These are phyloP conservation scores for Massarina eburnea DNA, from an alignment of 2,329 filamentous ascomycete genomes.

Conservation along the genomic window DNA sequence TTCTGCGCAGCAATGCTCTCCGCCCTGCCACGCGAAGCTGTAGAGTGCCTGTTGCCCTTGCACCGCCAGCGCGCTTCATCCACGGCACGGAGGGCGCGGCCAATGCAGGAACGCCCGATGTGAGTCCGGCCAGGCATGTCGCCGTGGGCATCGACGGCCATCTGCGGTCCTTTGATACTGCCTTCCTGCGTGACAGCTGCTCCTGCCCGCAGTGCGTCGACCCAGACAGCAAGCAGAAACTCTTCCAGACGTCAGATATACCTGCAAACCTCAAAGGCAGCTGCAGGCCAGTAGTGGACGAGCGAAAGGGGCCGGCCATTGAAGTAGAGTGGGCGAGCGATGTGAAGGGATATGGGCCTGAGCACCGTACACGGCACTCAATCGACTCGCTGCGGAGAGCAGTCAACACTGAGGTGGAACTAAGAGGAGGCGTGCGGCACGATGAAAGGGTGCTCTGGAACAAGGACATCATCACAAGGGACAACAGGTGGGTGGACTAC, in stretches of 20 bases:
- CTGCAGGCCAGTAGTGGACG: slow-evolving; percentile 37
- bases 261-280: slow-evolving; percentile 45
- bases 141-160: slow-evolving; percentile 37
- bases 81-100: slow-evolving; percentile 16
- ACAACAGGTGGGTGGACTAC: slow-evolving; percentile 66
- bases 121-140: slow-evolving; percentile 29
- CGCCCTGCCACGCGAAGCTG: slow-evolving; percentile 6
- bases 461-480: slow-evolving; percentile 46
- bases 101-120: slow-evolving; percentile 22
- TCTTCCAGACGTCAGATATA: slow-evolving; percentile 67
- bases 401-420: slow-evolving; percentile 34
- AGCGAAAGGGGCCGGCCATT: slow-evolving; percentile 49
- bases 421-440: slow-evolving; percentile 37
- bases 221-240: slow-evolving; percentile 62
- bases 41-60: not conserved
- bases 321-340: slow-evolving; percentile 65
- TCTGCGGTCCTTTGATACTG: slow-evolving; percentile 33
- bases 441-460: slow-evolving; percentile 51
- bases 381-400: slow-evolving; percentile 36
- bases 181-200: slow-evolving; percentile 60
- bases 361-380: slow-evolving; percentile 47
- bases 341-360: slow-evolving; percentile 45
- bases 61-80: slow-evolving; percentile 1
- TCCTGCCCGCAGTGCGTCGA: slow-evolving; percentile 60
- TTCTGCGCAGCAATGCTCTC: slow-evolving; percentile 2